Evolutionary conservation across 1,284 basidiomycete species (phyloP).

Genomic region (Marasmius oreades): DNA sequence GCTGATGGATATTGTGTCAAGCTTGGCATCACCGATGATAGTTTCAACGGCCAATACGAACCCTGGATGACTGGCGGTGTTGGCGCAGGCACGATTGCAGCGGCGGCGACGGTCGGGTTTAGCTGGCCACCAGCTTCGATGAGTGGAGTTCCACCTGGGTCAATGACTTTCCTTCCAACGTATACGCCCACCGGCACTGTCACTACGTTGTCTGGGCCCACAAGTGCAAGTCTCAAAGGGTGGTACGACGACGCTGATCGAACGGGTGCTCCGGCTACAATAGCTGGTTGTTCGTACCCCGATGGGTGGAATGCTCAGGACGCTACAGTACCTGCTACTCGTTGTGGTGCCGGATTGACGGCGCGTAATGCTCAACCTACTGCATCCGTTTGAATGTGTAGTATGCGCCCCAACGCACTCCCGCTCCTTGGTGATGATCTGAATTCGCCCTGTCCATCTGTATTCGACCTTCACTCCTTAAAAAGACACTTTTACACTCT

Average conservation of each 20-base stretch:
- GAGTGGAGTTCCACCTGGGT: conserved; percentile 39
- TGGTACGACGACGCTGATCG: conserved; percentile 70
- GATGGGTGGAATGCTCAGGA: conserved; percentile 54
- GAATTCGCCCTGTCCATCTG: too few relatives aligned
- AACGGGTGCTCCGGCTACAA: conserved; percentile 48
- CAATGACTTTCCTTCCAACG: conserved; percentile 47
- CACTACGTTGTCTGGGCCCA: conserved; percentile 56
- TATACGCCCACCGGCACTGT: conserved; percentile 71
- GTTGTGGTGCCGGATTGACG: conserved; percentile 31
- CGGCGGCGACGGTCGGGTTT: conserved; percentile 44
- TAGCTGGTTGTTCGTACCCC: conserved; percentile 64
- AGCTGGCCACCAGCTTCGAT: conserved; percentile 59
- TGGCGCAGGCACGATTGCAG: conserved; percentile 59
- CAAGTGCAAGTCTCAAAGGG: conserved; percentile 56
- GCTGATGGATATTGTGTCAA: conserved; percentile 64
- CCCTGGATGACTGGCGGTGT: conserved; percentile 78
- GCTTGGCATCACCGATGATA: conserved; percentile 37
- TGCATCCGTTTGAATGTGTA: too few relatives aligned
- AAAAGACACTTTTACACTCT: too few relatives aligned
- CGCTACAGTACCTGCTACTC: conserved; percentile 40
- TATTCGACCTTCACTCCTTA: too few relatives aligned
- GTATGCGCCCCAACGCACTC: too few relatives aligned
- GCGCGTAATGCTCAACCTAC: too few relatives aligned
- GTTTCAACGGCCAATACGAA: conserved; percentile 58
- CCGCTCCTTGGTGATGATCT: too few relatives aligned